phyloP scores from a whole-genome alignment of 345 rosid genomes.

The rapeseed (Brassica napus) region DNA sequence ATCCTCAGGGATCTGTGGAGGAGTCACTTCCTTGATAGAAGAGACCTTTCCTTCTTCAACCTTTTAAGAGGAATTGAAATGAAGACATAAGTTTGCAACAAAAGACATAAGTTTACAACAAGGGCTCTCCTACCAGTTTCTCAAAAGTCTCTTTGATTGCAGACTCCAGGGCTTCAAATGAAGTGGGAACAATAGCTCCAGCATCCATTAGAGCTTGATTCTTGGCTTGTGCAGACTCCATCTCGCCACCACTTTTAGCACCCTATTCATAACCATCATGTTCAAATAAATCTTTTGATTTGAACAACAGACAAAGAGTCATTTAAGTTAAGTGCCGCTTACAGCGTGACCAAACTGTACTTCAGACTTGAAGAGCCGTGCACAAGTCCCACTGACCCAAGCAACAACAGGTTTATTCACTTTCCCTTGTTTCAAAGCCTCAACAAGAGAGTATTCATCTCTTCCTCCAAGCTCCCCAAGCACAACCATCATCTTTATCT shows the following conservation, averaged over 20 bases:
- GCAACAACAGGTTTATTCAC: constrained; percentile 95
- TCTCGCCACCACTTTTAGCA: constrained; percentile 98
- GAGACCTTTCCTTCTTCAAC: constrained; percentile 77
- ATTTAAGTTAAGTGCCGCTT: constrained; percentile 44
- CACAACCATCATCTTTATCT: constrained; percentile 93
- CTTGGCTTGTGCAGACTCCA: constrained; percentile 99
- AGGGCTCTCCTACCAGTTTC: constrained; percentile 61
- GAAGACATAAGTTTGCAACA: constrained; percentile 7
- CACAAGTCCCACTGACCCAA: constrained; percentile 99
- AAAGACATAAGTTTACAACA: neutral
- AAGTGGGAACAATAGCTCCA: constrained; percentile 93
- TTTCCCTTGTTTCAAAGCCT: constrained; percentile 91
- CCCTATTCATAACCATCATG: constrained; percentile 57
- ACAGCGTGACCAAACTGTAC: constrained; percentile 99
- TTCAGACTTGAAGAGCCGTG: constrained; percentile 94
- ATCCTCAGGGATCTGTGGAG: constrained; percentile 98
- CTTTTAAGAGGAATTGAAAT: constrained; percentile 38
- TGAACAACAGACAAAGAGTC: neutral
- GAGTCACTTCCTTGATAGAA: constrained; percentile 71
- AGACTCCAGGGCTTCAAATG: constrained; percentile 79
- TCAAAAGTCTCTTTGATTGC: constrained; percentile 87
- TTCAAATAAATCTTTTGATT: constrained; percentile 11
- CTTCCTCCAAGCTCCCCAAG: constrained; percentile 99
- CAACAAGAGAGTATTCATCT: constrained; percentile 96
- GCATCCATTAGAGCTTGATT: constrained; percentile 90